Base-by-base conservation (phyloP, 257 asterid genomes). In the Craterostigma plantagineum region DNA sequence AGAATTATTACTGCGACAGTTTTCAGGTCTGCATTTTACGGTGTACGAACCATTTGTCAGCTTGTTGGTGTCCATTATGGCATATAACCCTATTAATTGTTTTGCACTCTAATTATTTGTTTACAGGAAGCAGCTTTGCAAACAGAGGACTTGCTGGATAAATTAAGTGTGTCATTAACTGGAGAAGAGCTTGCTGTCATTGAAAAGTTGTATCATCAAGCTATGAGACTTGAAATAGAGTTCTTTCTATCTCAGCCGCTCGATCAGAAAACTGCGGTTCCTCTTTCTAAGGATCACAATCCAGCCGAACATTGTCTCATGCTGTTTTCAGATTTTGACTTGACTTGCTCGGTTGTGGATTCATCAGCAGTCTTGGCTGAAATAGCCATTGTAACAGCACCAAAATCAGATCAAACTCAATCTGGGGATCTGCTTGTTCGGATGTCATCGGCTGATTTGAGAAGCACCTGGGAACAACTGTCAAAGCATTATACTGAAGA, bases 341-440 rank as follows among this genome's bases (percentile, higher is more conserved):
- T 73, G 68, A 90, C 99, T 14, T 90, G 94, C 67, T 69, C 92
- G 7, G 73, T 65, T 43, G 49, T 83, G 45, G 96, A 90, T 66
- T 90, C 99, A 58, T 80, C 94, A 50, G 92, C 96, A 30, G 63
- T 90, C 42, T 71, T 90, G 74, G 96, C 96, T 18, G 85, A 80
- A 71, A 65, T 90, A 60, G 85, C 90, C n/a, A 77, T 80, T 17
- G 23, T 61, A 43, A 72, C 82, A 27, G 92, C 91, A 45, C 77
- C 78, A 56, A 82, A 76, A 60, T 57, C 68, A 37, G 82, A 64
- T 59, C 80, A 64, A 57, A 56, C 11, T 45, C 71, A 67, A 50
- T 53, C 66, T 52, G 91, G 57, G 63, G 66, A 52, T 56, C 81
- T 65, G 64, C 65, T 69, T 67, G 63, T 64, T 57, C 71, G 74